phyloP scores from a whole-genome alignment of 371 early-diverging fungal genomes.

The Rhizopus microsporus region DNA sequence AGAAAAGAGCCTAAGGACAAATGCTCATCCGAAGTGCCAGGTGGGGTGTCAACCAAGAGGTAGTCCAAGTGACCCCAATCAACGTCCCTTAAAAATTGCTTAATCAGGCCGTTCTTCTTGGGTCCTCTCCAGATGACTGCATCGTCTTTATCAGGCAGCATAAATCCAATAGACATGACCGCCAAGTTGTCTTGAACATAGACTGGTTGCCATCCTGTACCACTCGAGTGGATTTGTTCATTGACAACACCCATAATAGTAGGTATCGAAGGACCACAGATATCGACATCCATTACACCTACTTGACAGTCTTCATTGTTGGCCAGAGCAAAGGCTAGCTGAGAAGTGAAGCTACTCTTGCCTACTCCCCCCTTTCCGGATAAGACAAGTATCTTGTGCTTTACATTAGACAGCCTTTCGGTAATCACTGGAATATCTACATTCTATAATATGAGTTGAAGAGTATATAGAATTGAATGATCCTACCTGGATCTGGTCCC shows the following conservation, averaged over 20 bases:
- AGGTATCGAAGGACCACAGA: constrained; percentile 99
- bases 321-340: constrained; percentile 80
- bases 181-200: constrained; percentile 88
- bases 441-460: neutral
- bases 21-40: constrained; percentile 99
- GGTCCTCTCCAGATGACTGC: constrained; percentile 99
- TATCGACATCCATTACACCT: constrained; percentile 98
- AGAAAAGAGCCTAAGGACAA: constrained; percentile 82
- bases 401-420: constrained; percentile 64
- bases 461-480: constrained; percentile 1
- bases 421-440: constrained; percentile 76
- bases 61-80: constrained; percentile 94
- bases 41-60: constrained; percentile 98
- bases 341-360: constrained; percentile 85
- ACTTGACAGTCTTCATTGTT: constrained; percentile 66
- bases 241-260: constrained; percentile 88
- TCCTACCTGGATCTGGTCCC: constrained; percentile 90
- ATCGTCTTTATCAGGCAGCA: constrained; percentile 87
- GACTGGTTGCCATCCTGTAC: constrained; percentile 89
- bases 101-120: constrained; percentile 94
- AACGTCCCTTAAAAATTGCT: constrained; percentile 96
- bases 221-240: constrained; percentile 84
- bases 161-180: constrained; percentile 96
- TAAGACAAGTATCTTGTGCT: constrained; percentile 90
- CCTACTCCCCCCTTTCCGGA: constrained; percentile 99